Evolutionary conservation across 2,329 filamentous ascomycete genomes (phyloP).

Genomic region (Ophiosphaerella korrae): DNA sequence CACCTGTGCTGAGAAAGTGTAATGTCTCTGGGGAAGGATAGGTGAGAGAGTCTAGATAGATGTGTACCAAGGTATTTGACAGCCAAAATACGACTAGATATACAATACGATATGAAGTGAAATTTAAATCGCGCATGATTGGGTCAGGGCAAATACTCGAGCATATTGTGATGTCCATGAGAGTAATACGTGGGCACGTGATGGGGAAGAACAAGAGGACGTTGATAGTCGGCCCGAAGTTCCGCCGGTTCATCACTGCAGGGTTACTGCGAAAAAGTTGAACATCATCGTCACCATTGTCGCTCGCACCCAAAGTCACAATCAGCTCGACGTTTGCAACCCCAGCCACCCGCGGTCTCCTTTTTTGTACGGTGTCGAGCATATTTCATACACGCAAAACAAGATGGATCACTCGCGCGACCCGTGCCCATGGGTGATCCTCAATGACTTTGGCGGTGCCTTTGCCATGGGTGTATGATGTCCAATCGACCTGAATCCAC

Average conservation of each 20-base stretch:
- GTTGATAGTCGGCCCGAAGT: conserved; percentile 18
- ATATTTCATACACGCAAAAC: conserved; percentile 29
- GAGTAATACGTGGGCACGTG: not conserved
- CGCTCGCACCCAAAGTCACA: conserved; percentile 16
- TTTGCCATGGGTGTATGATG: conserved; percentile 90
- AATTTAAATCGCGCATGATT: no score
- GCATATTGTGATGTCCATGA: no score
- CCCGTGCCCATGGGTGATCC: conserved; percentile 93
- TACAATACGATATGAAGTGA: no score
- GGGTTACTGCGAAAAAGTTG: conserved; percentile 32
- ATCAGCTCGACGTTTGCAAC: conserved; percentile 11
- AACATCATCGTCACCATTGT: conserved; percentile 31
- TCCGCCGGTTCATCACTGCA: conserved; percentile 21
- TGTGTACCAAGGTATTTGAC: no score
- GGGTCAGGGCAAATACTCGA: no score
- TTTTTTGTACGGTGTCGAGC: conserved; percentile 11
- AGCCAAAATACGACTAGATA: no score
- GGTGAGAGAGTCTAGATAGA: no score
- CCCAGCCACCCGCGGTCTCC: not conserved
- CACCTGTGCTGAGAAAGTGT: no score
- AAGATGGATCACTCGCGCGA: conserved; percentile 94
- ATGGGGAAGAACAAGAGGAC: not conserved
- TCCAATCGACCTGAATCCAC: conserved; percentile 1
- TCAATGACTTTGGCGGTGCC: conserved; percentile 97
- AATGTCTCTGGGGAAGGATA: no score